These are phyloP conservation scores for Phytophthora hibernalis DNA, from an alignment of 352 stramenopile species.

Conservation along the genomic window DNA sequence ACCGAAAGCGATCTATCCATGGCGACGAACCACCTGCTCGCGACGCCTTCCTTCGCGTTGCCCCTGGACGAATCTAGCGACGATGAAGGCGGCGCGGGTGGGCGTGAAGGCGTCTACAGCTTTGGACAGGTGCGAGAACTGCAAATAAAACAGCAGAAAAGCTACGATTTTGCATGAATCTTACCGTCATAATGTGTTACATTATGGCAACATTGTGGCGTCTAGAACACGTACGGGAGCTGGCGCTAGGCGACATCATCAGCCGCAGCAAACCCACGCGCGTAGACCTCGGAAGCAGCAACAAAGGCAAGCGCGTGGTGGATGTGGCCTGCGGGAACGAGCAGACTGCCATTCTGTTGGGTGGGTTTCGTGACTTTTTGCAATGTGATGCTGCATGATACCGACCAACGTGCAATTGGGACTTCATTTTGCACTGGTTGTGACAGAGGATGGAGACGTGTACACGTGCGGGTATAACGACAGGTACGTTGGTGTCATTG, in stretches of 20 bases:
- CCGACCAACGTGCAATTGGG: constrained; percentile 2
- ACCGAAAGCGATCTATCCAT: constrained; percentile 14
- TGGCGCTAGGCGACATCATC: constrained; percentile 87
- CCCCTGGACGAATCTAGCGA: constrained; percentile 15
- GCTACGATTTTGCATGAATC: background rate
- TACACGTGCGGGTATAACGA: constrained; percentile 94
- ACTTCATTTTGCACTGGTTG: background rate
- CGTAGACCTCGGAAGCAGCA: constrained; percentile 39
- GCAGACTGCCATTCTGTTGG: constrained; percentile 86
- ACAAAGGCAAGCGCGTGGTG: constrained; percentile 55
- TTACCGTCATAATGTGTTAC: background rate
- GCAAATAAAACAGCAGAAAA: background rate
- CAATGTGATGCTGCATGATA: background rate
- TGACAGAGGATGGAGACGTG: constrained; percentile 72
- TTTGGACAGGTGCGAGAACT: constrained; percentile 54
- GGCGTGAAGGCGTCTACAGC: constrained; percentile 40
- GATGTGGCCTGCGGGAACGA: constrained; percentile 92
- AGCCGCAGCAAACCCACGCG: constrained; percentile 66
- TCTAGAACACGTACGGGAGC: constrained; percentile 93
- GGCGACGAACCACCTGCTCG: constrained; percentile 37
- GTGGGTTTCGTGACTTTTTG: constrained; percentile 35
- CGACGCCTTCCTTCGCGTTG: constrained; percentile 24
- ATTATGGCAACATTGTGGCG: background rate
- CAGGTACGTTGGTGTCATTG: constrained; percentile 47
- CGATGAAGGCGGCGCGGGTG: constrained; percentile 13